A percentile compares a stretch with the other conserved stretches of the same genome.
These are phyloP conservation scores for Patellaria atrata DNA, from an alignment of 495 filamentous ascomycete species.

Conservation along the genomic window DNA sequence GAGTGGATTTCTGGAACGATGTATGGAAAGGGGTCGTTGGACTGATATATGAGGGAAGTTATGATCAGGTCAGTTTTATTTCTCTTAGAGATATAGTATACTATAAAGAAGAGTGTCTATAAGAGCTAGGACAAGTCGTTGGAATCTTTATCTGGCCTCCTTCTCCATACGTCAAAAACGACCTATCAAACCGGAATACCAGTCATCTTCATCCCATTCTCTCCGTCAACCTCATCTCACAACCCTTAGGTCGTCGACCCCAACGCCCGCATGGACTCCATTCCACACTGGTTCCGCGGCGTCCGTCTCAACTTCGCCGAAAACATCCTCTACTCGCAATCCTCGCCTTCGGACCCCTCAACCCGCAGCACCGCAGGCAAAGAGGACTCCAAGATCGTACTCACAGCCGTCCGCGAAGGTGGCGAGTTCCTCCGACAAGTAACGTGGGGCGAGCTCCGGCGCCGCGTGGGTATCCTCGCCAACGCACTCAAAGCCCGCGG, in stretches of 20 bases:
- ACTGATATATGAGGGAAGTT: constrained; percentile 44
- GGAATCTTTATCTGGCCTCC: background rate
- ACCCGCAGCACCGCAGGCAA: constrained; percentile 38
- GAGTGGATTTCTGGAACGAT: constrained; percentile 52
- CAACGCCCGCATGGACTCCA: constrained; percentile 46
- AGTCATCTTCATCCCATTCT: no score
- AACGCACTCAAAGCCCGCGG: constrained; percentile 50
- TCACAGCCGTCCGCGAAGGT: constrained; percentile 62
- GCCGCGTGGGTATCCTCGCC: constrained; percentile 38
- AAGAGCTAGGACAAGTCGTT: background rate
- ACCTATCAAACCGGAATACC: no score
- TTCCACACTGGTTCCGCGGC: constrained; percentile 57
- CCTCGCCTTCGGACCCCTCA: constrained; percentile 17
- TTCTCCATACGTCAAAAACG: no score
- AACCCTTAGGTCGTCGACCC: constrained; percentile 44
- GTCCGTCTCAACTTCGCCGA: constrained; percentile 49
- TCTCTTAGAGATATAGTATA: background rate
- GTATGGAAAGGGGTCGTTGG: constrained; percentile 42
- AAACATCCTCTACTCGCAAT: constrained; percentile 42
- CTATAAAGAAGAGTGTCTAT: background rate
- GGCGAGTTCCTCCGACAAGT: constrained; percentile 38
- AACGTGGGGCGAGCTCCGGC: constrained; percentile 49
- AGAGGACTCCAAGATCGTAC: constrained; percentile 51
- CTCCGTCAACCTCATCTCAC: constrained; percentile 28
- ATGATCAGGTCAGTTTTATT: constrained; percentile 11